Percentiles rank a stretch among this genome's conserved stretches.
Evolutionary conservation across 495 filamentous ascomycete genomes (phyloP).

Genomic region (Aspergillus sclerotiicarbonarius): DNA sequence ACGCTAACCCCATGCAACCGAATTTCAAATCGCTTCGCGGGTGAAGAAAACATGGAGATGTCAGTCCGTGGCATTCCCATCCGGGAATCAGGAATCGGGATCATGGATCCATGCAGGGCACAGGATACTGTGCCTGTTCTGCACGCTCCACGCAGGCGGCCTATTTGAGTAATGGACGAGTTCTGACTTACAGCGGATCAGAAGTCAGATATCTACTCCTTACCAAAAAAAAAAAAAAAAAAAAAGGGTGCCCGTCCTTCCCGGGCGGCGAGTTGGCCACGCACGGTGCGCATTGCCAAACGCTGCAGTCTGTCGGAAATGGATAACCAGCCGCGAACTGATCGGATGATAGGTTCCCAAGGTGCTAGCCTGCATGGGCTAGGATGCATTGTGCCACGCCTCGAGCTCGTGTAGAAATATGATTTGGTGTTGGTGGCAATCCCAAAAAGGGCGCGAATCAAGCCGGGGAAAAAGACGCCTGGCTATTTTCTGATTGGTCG

Average conservation of each 20-base stretch:
- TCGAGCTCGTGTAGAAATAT: conserved; percentile 17
- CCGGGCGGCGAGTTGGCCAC: conserved; percentile 11
- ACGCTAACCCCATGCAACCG: neutral
- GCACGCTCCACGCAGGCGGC: conserved; percentile 21
- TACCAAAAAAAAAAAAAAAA: too few relatives aligned
- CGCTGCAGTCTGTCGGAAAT: neutral
- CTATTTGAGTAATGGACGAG: conserved; percentile 20
- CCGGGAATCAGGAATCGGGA: conserved; percentile 7
- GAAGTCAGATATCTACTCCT: neutral
- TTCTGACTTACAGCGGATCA: neutral
- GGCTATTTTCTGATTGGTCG: neutral
- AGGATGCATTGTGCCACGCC: conserved; percentile 9
- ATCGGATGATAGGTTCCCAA: conserved; percentile 21
- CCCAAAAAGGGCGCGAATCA: conserved; percentile 9
- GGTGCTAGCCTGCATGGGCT: conserved; percentile 17
- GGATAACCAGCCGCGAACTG: conserved; percentile 1
- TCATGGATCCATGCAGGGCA: conserved; percentile 19
- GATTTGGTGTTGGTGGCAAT: conserved; percentile 14
- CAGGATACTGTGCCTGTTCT: conserved; percentile 16
- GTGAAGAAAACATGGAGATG: neutral
- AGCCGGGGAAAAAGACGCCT: conserved; percentile 4
- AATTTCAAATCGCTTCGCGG: neutral
- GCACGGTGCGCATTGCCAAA: conserved; percentile 3
- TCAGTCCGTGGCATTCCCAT: neutral
- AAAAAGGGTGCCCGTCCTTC: neutral